These are phyloP conservation scores for Fusarium continuum DNA, from an alignment of 2,329 filamentous ascomycete genomes.

Conservation along the genomic window DNA sequence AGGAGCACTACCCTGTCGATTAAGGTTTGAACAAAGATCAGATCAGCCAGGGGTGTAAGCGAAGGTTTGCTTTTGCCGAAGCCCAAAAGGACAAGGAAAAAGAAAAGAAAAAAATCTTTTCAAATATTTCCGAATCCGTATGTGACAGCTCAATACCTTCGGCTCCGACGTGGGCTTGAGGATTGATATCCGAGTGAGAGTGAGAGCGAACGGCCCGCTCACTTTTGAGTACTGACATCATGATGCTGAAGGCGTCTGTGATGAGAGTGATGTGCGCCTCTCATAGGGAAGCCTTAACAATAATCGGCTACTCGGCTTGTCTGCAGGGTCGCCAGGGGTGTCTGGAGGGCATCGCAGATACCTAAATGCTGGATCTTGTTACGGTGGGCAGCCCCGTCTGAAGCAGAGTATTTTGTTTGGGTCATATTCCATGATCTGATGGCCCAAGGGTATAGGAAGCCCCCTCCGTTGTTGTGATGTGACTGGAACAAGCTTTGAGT, in stretches of 20 bases:
- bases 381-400: neutral
- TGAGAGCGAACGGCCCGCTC: neutral
- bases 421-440: conserved; percentile 19
- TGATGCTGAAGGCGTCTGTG: neutral
- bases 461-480: neutral
- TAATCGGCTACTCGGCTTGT: neutral
- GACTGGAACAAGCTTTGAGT: conserved; percentile 1
- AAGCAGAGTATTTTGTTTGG: neutral
- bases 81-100: conserved; percentile 1
- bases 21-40: conserved; percentile 37
- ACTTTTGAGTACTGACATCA: neutral
- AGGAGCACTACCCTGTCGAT: conserved; percentile 16
- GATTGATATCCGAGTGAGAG: conserved; percentile 1
- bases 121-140: neutral
- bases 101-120: neutral
- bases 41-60: conserved; percentile 34
- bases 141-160: conserved; percentile 29
- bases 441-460: neutral
- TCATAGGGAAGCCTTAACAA: neutral
- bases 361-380: neutral
- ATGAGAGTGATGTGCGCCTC: neutral
- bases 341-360: conserved; percentile 1
- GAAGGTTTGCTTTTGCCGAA: conserved; percentile 24
- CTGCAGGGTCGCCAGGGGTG: conserved; percentile 4
- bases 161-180: conserved; percentile 25